phyloP scores from a whole-genome alignment of 768 basidiomycete species.

The Kwoniella heveanensis region DNA sequence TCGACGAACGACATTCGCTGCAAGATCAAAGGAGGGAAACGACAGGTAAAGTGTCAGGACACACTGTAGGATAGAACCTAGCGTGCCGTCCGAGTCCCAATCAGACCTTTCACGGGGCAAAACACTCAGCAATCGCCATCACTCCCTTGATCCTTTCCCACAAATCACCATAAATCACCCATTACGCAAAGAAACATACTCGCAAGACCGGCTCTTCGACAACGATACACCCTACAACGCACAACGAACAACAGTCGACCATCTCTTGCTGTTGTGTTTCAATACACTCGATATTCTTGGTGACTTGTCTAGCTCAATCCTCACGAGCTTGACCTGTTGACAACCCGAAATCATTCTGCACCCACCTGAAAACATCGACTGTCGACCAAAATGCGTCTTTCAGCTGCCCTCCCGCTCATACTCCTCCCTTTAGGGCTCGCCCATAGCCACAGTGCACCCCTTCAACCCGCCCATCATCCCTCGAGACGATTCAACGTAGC shows the following conservation, averaged over 20 bases:
- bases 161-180: background rate
- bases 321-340: too few relatives aligned
- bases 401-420: constrained; percentile 6
- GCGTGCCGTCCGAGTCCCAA: background rate
- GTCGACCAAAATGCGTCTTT: constrained; percentile 6
- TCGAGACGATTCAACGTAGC: background rate
- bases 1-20: background rate
- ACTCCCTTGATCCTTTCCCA: background rate
- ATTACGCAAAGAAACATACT: background rate
- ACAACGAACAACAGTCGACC: too few relatives aligned
- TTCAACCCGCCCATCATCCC: constrained; percentile 3
- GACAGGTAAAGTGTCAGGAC: too few relatives aligned
- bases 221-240: background rate
- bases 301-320: too few relatives aligned
- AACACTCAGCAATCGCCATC: background rate
- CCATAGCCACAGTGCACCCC: background rate
- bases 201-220: background rate
- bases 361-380: background rate
- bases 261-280: background rate
- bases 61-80: background rate
- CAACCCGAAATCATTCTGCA: too few relatives aligned
- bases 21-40: background rate
- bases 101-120: background rate
- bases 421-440: constrained; percentile 9
- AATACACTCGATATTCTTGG: too few relatives aligned